Evolutionary conservation across 2,329 filamentous ascomycete species (phyloP).

Genomic region (Botrytis sinoallii): DNA sequence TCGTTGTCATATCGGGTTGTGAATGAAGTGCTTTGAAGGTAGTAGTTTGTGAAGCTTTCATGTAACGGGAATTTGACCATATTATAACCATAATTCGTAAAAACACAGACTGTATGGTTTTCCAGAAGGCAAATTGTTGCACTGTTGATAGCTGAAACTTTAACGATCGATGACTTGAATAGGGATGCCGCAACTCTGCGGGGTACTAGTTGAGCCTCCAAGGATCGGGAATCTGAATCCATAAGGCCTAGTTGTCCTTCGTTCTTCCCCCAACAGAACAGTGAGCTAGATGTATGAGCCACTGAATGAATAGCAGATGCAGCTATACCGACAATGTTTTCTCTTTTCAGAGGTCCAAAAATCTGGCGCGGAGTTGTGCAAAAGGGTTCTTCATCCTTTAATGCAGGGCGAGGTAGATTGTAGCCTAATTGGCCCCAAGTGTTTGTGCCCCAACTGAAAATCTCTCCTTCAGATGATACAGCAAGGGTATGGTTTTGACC

Average conservation of each 20-base stretch:
- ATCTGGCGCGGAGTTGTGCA: conserved; percentile 81
- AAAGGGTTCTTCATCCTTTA: conserved; percentile 78
- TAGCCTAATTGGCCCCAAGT: conserved; percentile 84
- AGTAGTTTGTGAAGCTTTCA: conserved; percentile 68
- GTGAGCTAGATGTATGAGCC: conserved; percentile 72
- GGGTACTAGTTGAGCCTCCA: conserved; percentile 78
- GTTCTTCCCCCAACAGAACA: conserved; percentile 96
- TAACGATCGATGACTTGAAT: conserved; percentile 67
- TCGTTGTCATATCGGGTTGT: conserved; percentile 62
- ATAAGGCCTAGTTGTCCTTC: conserved; percentile 90
- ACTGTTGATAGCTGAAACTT: conserved; percentile 83
- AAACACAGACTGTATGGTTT: conserved; percentile 87
- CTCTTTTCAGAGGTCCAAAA: conserved; percentile 87
- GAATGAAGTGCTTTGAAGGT: conserved; percentile 63
- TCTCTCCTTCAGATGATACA: conserved; percentile 78
- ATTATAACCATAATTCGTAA: conserved; percentile 95
- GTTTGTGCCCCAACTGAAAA: conserved; percentile 95
- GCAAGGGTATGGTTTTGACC: conserved; percentile 91
- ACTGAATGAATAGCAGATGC: conserved; percentile 92
- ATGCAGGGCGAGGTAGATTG: conserved; percentile 60
- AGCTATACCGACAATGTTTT: conserved; percentile 74
- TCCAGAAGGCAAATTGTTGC: conserved; percentile 84
- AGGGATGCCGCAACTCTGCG: conserved; percentile 85
- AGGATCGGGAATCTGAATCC: conserved; percentile 88
- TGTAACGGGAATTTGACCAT: conserved; percentile 76